Evolutionary conservation across 202 grass and related monocot species (phyloP).

Genomic region (Panicum hallii): DNA sequence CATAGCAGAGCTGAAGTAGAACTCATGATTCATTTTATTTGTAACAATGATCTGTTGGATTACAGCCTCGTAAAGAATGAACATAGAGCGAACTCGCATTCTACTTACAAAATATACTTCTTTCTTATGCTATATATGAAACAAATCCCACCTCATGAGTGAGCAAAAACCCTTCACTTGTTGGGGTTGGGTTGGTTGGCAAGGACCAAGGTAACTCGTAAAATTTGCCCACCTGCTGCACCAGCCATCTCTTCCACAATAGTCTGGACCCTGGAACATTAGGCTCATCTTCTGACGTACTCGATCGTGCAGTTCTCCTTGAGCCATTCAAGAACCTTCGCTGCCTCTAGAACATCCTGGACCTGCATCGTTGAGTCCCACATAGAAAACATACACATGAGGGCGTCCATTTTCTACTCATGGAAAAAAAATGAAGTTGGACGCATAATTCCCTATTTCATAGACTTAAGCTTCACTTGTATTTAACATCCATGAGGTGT

Average conservation of each 20-base stretch:
- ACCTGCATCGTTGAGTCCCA: constrained; percentile 53
- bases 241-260: constrained; percentile 26
- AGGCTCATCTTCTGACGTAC: constrained; percentile 59
- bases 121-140: constrained; percentile 20
- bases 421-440: neutral
- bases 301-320: constrained; percentile 79
- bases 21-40: neutral
- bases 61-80: neutral
- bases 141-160: neutral
- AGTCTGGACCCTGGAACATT: constrained; percentile 1
- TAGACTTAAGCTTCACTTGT: neutral
- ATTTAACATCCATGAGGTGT: neutral
- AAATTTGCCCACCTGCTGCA: constrained; percentile 17
- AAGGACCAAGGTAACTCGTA: constrained; percentile 22
- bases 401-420: neutral
- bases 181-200: neutral
- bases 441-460: neutral
- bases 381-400: neutral
- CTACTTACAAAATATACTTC: constrained; percentile 25
- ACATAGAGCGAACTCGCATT: constrained; percentile 4
- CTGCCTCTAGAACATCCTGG: constrained; percentile 82
- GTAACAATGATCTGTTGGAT: neutral
- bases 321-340: constrained; percentile 94
- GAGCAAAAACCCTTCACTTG: constrained; percentile 10
- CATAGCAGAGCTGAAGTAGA: neutral